These are phyloP conservation scores for Apiospora marii DNA, from an alignment of 2,329 filamentous ascomycete genomes.

Conservation along the genomic window DNA sequence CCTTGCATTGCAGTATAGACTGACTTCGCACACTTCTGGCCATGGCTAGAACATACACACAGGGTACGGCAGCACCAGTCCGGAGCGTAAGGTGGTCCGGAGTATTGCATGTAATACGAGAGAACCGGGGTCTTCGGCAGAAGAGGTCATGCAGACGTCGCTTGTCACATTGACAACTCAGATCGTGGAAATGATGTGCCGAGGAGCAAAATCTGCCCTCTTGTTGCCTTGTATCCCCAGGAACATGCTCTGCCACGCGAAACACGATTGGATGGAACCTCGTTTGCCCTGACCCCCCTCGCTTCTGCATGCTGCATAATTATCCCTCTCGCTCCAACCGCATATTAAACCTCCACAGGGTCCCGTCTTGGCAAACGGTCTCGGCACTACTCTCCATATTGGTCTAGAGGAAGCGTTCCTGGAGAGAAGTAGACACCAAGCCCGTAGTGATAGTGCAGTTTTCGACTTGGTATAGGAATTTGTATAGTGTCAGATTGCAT, in stretches of 20 bases:
- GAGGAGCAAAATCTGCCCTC: not conserved
- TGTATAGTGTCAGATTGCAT: not conserved
- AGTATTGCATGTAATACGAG: constrained; percentile 3
- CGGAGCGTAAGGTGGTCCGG: not conserved
- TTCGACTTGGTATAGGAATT: not conserved
- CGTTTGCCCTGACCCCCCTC: not conserved
- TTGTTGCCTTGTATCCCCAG: not conserved
- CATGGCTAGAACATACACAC: not conserved
- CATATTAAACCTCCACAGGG: constrained; percentile 10
- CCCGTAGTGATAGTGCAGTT: not conserved
- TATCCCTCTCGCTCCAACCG: constrained; percentile 19
- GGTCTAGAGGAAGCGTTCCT: not conserved
- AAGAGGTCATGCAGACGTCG: not conserved
- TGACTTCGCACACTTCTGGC: not conserved
- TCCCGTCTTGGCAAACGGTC: not conserved
- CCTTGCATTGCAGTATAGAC: constrained; percentile 1
- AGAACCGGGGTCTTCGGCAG: not conserved
- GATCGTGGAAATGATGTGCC: constrained; percentile 15
- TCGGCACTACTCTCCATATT: constrained; percentile 1
- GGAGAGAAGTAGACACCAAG: not conserved
- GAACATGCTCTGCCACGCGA: not conserved
- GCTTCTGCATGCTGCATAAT: constrained; percentile 17
- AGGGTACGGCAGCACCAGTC: constrained; percentile 1
- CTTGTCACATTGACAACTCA: constrained; percentile 9
- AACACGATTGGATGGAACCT: not conserved